These are phyloP conservation scores for Penicillium sp. DNA, from an alignment of 2,329 filamentous ascomycete species.

Conservation along the genomic window DNA sequence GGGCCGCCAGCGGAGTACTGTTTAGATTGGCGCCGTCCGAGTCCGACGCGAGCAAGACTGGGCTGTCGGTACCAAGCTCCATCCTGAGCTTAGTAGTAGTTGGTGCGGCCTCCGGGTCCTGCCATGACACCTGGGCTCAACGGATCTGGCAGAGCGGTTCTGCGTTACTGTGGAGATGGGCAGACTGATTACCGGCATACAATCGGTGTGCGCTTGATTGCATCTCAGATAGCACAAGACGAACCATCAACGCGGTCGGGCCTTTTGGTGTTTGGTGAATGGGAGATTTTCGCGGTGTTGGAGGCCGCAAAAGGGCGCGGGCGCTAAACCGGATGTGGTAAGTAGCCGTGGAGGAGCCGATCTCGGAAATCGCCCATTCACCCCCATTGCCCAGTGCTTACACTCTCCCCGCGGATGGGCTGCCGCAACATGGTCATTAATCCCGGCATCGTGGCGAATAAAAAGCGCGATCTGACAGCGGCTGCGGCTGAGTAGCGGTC, in stretches of 20 bases:
- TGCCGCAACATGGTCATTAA: not conserved
- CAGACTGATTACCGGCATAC: not conserved
- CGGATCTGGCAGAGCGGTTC: not conserved
- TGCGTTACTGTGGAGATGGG: not conserved
- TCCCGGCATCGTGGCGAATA: not conserved
- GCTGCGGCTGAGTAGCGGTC: not conserved
- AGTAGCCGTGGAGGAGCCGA: not conserved
- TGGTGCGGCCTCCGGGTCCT: not conserved
- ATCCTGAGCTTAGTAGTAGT: not conserved
- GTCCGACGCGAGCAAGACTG: constrained; percentile 1
- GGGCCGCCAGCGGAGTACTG: not conserved
- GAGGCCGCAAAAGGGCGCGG: not conserved
- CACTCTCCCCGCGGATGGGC: too few relatives aligned
- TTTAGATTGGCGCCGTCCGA: not conserved
- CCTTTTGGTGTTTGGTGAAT: not conserved
- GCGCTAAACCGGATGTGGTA: not conserved
- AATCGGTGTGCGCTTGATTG: not conserved
- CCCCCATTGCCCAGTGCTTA: too few relatives aligned
- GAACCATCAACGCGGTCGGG: not conserved
- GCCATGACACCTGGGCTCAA: constrained; percentile 3
- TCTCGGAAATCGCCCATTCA: not conserved
- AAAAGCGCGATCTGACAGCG: not conserved
- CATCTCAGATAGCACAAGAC: not conserved
- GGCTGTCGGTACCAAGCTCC: not conserved
- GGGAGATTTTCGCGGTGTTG: not conserved